Evolutionary conservation across 768 basidiomycete species (phyloP), one percentile per base, ranked within the genome.

Genomic region (Suillus hirtellus): DNA sequence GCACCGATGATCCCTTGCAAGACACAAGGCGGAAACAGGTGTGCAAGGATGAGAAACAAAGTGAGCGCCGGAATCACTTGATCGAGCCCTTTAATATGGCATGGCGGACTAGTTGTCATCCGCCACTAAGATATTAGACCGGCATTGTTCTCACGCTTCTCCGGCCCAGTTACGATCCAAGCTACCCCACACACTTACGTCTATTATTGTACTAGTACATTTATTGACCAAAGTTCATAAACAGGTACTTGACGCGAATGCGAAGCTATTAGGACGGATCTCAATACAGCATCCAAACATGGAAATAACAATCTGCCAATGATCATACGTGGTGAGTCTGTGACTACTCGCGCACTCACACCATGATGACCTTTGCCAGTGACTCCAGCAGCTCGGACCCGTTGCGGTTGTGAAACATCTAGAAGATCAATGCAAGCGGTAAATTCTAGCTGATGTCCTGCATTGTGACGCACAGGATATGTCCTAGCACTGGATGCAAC

Each of bases 111-210:
- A 31, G 21, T 21, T 42, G 56, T 58, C 56, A 58, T 38, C 21
- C 37, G 35, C 54, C 35, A 56, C 37, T 40, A 56, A 56, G 12
- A 38, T 8, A 38, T 17, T 42, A 49, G 24, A 40, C 38, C 40
- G 40, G 40, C 40, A 59, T 42, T 60, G 21, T 62, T 62, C 61
- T 62, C 56, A 62, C 61, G 56, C 49, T 61, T 59, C 38, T 42
- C n/a, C 31, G 31, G 11, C 12, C 17, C 35, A 47, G 21, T 31
- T 31, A 31, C 12, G 46, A 24, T 47, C 49, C 49, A 50, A 50
- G 27, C 49, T 17, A 34, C 31, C 31, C 50, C 27, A 31, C 47
- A 24, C 47, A 49, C 47, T 49, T 49, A 49, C 47, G 21, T 49
- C 47, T 21, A 49, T 49, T 49, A 21, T 24, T 27, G 24, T 27